Percentiles rank a stretch among this genome's conserved stretches.
Conservation (phyloP, 2,329 filamentous ascomycete genomes). For the Claviceps sp. region DNA sequence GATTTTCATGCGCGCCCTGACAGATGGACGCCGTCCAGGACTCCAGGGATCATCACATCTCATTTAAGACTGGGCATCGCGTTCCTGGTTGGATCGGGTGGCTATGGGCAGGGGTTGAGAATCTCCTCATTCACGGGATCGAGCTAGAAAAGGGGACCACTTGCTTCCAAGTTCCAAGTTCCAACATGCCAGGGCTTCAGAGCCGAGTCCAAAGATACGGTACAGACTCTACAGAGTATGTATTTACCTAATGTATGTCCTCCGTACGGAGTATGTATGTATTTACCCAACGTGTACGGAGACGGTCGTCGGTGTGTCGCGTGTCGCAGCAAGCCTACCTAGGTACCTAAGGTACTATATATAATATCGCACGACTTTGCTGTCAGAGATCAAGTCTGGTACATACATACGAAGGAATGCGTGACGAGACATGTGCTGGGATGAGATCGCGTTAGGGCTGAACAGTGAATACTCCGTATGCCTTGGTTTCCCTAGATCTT, state of each 20-base stretch:
- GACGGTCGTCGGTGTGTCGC: too few relatives aligned
- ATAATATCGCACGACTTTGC: neutral
- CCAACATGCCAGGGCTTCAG: neutral
- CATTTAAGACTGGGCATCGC: too few relatives aligned
- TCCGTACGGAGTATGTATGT: too few relatives aligned
- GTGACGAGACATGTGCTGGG: neutral
- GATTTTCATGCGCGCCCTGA: neutral
- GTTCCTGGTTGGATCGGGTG: neutral
- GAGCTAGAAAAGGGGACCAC: neutral
- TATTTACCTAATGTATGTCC: too few relatives aligned
- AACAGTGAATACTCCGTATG: too few relatives aligned
- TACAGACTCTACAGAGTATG: too few relatives aligned
- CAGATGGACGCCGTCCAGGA: neutral
- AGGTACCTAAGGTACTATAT: too few relatives aligned
- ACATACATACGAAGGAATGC: neutral
- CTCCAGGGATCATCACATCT: too few relatives aligned
- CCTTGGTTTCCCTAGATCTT: too few relatives aligned
- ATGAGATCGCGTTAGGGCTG: neutral
- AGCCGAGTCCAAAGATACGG: neutral
- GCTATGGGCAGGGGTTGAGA: neutral
- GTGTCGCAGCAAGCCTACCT: too few relatives aligned
- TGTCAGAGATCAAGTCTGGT: neutral
- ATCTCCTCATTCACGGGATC: neutral
- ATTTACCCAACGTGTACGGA: too few relatives aligned
- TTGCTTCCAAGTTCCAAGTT: neutral